Evolutionary conservation across 495 filamentous ascomycete species (phyloP).

Genomic region (Lepraria neglecta): DNA sequence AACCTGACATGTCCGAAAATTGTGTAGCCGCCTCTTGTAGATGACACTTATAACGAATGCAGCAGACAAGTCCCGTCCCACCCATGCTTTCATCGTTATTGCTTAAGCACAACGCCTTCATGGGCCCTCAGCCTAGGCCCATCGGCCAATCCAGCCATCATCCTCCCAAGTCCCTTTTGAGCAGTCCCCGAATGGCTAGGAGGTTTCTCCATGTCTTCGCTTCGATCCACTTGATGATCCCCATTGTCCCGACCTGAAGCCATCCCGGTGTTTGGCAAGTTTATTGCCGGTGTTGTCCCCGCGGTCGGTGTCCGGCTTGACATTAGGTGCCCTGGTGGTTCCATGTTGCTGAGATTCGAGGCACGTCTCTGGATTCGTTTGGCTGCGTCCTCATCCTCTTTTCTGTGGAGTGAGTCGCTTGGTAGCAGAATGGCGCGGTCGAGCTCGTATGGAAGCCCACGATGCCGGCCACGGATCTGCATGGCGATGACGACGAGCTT

Average conservation of each 20-base stretch:
- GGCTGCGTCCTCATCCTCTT: slow-evolving; percentile 57
- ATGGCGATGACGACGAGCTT: slow-evolving; percentile 91
- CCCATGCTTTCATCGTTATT: background rate
- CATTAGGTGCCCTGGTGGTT: slow-evolving; percentile 15
- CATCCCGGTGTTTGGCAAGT: slow-evolving; percentile 5
- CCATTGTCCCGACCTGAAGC: slow-evolving; percentile 19
- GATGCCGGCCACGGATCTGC: slow-evolving; percentile 87
- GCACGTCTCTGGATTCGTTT: slow-evolving; percentile 44
- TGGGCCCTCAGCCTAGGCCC: slow-evolving; percentile 8
- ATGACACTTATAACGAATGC: background rate
- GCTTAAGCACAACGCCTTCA: background rate
- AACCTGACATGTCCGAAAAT: background rate
- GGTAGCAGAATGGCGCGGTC: slow-evolving; percentile 86
- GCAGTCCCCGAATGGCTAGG: slow-evolving; percentile 16
- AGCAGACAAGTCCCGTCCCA: no score
- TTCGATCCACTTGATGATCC: background rate
- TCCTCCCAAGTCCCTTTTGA: slow-evolving; percentile 19
- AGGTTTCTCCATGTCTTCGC: background rate
- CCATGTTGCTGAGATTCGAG: slow-evolving; percentile 46
- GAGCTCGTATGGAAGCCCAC: slow-evolving; percentile 84
- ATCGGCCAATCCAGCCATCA: slow-evolving; percentile 27
- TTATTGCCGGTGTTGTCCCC: slow-evolving; percentile 9
- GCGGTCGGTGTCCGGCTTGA: slow-evolving; percentile 17
- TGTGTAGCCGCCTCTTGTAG: background rate
- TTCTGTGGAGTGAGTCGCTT: slow-evolving; percentile 64